These are phyloP conservation scores for Diophrys sp. DNA, from an alignment of 73 alveolate genomes.

Conservation along the genomic window DNA sequence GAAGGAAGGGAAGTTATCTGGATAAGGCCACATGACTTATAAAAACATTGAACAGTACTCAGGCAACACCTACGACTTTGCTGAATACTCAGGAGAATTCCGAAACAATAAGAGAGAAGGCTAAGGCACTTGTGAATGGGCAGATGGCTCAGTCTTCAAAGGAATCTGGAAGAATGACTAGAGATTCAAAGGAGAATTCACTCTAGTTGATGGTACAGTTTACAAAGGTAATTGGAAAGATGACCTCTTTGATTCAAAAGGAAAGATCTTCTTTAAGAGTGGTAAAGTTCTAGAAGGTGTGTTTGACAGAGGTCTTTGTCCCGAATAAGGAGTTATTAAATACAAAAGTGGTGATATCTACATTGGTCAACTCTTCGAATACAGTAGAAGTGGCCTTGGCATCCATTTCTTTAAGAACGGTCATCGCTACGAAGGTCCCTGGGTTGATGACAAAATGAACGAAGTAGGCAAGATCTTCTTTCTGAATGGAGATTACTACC, in stretches of 20 bases:
- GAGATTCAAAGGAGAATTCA: slow-evolving; percentile 39
- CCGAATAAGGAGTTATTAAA: slow-evolving; percentile 13
- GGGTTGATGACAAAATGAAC: slow-evolving; percentile 15
- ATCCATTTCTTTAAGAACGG: slow-evolving; percentile 8
- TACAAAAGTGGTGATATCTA: slow-evolving; percentile 15
- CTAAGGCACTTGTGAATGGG: slow-evolving; percentile 51
- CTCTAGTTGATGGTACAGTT: slow-evolving; percentile 45
- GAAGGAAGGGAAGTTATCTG: slow-evolving; percentile 19
- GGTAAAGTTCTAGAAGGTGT: slow-evolving; percentile 5
- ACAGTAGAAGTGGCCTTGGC: slow-evolving; percentile 8
- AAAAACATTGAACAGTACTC: background rate
- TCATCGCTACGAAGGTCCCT: slow-evolving; percentile 16
- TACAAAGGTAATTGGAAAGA: slow-evolving; percentile 28
- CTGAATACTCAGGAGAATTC: slow-evolving; percentile 37
- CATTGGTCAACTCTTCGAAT: slow-evolving; percentile 16
- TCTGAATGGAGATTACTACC: slow-evolving; percentile 5
- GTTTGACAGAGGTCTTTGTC: slow-evolving; percentile 16
- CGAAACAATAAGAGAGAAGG: slow-evolving; percentile 65
- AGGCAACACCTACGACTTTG: background rate
- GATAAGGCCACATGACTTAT: slow-evolving; percentile 19
- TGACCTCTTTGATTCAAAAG: slow-evolving; percentile 54
- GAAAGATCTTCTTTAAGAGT: slow-evolving; percentile 15
- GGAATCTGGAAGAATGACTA: slow-evolving; percentile 51
- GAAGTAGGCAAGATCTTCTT: slow-evolving; percentile 16
- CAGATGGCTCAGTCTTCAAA: slow-evolving; percentile 40